phyloP scores from a whole-genome alignment of 2,329 filamentous ascomycete genomes.

The Zopfia rhizophila region DNA sequence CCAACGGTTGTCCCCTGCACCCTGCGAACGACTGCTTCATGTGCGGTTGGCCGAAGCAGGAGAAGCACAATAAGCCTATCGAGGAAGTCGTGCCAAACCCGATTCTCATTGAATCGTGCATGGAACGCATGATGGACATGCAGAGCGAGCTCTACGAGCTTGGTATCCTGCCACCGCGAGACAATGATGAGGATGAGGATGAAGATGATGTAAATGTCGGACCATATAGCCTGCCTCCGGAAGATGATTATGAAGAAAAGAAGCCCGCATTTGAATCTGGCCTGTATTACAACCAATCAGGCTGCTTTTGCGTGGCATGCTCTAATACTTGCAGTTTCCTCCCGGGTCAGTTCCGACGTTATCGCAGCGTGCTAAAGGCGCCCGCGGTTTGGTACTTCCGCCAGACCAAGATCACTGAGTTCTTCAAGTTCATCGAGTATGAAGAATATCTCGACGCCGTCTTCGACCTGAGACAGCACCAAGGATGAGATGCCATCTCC shows the following conservation, averaged over 20 bases:
- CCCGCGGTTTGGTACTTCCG: slow-evolving; percentile 8
- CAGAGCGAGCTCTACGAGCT: slow-evolving; percentile 20
- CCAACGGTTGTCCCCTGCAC: slow-evolving; percentile 4
- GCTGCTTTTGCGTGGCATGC: neutral
- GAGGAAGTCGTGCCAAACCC: slow-evolving; percentile 10
- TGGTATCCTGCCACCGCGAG: slow-evolving; percentile 14
- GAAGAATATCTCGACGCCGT: slow-evolving; percentile 12
- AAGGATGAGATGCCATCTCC: no score
- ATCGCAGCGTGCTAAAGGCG: neutral
- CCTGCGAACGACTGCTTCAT: slow-evolving; percentile 5
- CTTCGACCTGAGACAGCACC: no score
- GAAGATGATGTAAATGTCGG: slow-evolving; percentile 7
- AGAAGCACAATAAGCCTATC: slow-evolving; percentile 13
- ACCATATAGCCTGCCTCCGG: neutral
- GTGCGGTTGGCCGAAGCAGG: slow-evolving; percentile 11
- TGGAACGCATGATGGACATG: slow-evolving; percentile 20
- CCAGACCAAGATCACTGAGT: slow-evolving; percentile 16
- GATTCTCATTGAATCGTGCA: slow-evolving; percentile 12
- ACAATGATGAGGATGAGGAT: slow-evolving; percentile 18
- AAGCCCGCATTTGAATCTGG: slow-evolving; percentile 7
- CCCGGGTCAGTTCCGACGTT: slow-evolving; percentile 1
- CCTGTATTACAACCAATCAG: neutral
- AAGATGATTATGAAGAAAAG: slow-evolving; percentile 8
- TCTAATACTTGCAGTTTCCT: slow-evolving; percentile 3
- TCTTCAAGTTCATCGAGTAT: slow-evolving; percentile 14